Evolutionary conservation across 768 basidiomycete species (phyloP).

Genomic region (Heimioporus sp.): DNA sequence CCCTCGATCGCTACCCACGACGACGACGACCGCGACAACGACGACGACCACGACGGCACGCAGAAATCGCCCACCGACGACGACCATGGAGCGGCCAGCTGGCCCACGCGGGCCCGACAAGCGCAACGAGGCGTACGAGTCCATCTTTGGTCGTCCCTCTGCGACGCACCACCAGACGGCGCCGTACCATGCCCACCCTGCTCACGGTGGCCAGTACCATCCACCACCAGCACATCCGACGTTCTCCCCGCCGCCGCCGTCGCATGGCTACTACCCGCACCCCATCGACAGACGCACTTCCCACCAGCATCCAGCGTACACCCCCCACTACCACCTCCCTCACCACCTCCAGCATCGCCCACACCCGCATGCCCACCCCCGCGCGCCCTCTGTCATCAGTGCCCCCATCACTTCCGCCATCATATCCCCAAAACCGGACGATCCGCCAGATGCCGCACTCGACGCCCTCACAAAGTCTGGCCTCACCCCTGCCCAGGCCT

Average conservation of each 20-base stretch:
- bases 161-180: conserved; percentile 46
- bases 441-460: conserved; percentile 45
- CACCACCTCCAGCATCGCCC: conserved; percentile 21
- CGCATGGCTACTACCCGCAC: conserved; percentile 40
- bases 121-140: conserved; percentile 79
- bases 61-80: not conserved
- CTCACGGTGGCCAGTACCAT: no score
- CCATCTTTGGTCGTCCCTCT: conserved; percentile 81
- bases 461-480: conserved; percentile 48
- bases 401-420: conserved; percentile 40
- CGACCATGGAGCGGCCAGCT: conserved; percentile 50
- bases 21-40: conserved; percentile 1
- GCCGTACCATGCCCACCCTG: conserved; percentile 11
- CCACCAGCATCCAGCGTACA: conserved; percentile 19
- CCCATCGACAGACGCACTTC: conserved; percentile 48
- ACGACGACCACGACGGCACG: conserved; percentile 7
- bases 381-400: conserved; percentile 51
- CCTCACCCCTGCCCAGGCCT: conserved; percentile 76
- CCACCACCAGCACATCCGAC: no score
- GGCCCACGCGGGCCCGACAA: conserved; percentile 69
- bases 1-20: conserved; percentile 4
- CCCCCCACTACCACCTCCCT: conserved; percentile 15
- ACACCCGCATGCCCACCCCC: conserved; percentile 39
- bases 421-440: conserved; percentile 47
- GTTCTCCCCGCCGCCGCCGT: conserved; percentile 18